Base-by-base conservation (phyloP, 2,329 filamentous ascomycete genomes). In the Penicillium sp. region DNA sequence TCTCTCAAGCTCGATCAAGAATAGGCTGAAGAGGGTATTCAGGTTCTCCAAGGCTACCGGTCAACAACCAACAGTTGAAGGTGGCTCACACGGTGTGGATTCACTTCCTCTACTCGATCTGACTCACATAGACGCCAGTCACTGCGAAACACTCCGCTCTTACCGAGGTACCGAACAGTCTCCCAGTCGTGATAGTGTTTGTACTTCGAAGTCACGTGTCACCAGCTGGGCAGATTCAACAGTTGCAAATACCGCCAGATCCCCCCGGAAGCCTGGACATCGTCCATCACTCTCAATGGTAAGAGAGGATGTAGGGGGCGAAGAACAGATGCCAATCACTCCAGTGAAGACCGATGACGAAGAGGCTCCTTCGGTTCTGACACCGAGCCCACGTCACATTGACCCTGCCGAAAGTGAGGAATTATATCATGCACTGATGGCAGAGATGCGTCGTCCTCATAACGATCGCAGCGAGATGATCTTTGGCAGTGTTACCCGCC, bases 221-320 rank as follows among this genome's bases (percentile, higher is more conserved):
- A 79, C 76, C 13, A 80, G 77, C 59, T 79, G 77, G 78, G 74
- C 78, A 34, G 70, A 79, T 56, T 79, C 78, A 3, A 79, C 74
- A 2, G 68, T 68, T n/a, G 67, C 69, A 43, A 75, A 75, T 52
- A 78, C 76, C 5, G 61, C 76, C 27, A 59, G 18, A 18, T 18
- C 62, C n/a, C 67, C 68, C 10, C 66, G 69, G 21, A 71, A 65
- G 18, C 55, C 64, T 29, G 65, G 67, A 5, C 69, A 73, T 40
- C 66, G 66, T 11, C 73, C 75, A 51, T 68, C 71, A 9, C 60
- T 79, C 21, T 77, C 75, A 11, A 71, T 78, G 34, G 77, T 80
- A 29, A 67, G 77, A 47, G 77, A 80, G 53, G 67, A 74, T 55
- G 71, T 67, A n/a, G 13, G 63, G 34, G 59, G 66, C 18, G 61